Percentiles rank a stretch among this genome's conserved stretches.
Conservation (phyloP, 345 rosid species). For the Sisymbrium irio region DNA sequence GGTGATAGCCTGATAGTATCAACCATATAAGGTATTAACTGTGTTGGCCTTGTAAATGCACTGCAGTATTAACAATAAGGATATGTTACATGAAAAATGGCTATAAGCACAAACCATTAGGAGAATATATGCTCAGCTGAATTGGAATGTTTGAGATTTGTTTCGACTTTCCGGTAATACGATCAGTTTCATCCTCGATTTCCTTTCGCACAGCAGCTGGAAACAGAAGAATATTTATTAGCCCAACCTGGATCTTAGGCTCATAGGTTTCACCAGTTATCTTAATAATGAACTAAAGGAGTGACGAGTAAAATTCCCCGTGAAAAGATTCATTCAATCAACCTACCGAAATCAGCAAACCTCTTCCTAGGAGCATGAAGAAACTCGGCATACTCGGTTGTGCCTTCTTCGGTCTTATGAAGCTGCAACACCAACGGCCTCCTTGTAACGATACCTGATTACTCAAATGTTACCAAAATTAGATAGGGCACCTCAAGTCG, state of each 20-base stretch:
- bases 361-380: slow-evolving; percentile 92
- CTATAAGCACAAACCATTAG: slow-evolving; percentile 61
- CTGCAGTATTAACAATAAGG: neutral
- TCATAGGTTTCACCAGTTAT: neutral
- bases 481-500: neutral
- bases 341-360: slow-evolving; percentile 77
- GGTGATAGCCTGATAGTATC: neutral
- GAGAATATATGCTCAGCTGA: slow-evolving; percentile 68
- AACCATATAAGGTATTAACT: neutral
- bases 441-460: slow-evolving; percentile 86
- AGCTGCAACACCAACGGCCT: slow-evolving; percentile 98
- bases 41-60: neutral
- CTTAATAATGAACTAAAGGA: neutral
- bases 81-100: neutral
- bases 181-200: slow-evolving; percentile 66
- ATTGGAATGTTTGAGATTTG: slow-evolving; percentile 64
- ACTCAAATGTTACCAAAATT: neutral
- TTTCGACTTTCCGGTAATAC: slow-evolving; percentile 63
- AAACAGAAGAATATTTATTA: slow-evolving; percentile 27
- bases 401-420: slow-evolving; percentile 76
- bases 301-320: neutral
- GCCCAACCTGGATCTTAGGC: neutral
- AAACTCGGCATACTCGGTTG: slow-evolving; percentile 86
- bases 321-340: slow-evolving; percentile 4
- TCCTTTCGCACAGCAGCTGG: slow-evolving; percentile 64